These are phyloP conservation scores for Cercospora nicotianae DNA, from an alignment of 2,329 filamentous ascomycete genomes.

Conservation along the genomic window DNA sequence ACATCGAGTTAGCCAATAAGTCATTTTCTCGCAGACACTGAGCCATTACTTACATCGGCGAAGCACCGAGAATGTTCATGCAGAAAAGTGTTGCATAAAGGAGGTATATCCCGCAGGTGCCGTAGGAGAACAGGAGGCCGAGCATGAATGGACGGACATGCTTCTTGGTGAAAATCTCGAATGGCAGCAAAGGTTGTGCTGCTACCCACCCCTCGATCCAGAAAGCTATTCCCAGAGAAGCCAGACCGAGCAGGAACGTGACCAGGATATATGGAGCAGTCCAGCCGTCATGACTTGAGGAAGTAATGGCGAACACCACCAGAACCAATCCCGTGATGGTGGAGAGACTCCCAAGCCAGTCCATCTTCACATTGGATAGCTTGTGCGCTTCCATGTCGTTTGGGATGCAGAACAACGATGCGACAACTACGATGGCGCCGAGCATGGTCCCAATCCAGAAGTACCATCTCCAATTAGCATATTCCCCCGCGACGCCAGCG, in stretches of 20 bases:
- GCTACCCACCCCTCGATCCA: conserved; percentile 74
- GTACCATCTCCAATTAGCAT: conserved; percentile 64
- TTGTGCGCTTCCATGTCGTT: conserved; percentile 46
- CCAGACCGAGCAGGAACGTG: conserved; percentile 62
- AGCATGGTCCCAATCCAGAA: conserved; percentile 65
- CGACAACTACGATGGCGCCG: conserved; percentile 47
- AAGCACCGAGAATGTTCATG: conserved; percentile 59
- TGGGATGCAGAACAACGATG: conserved; percentile 53
- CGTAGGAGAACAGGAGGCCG: conserved; percentile 66
- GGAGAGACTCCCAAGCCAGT: conserved; percentile 64
- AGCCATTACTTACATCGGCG: conserved; percentile 47
- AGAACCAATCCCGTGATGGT: conserved; percentile 67
- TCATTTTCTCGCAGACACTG: neutral
- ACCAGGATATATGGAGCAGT: conserved; percentile 69
- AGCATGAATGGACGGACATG: conserved; percentile 65
- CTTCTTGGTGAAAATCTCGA: conserved; percentile 67
- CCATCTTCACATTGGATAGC: conserved; percentile 58
- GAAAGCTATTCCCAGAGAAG: conserved; percentile 60
- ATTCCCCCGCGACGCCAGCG: conserved; percentile 59
- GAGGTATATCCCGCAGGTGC: conserved; percentile 66
- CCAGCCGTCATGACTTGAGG: conserved; percentile 70
- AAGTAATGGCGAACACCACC: conserved; percentile 73
- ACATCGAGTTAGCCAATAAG: neutral
- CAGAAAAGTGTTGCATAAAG: conserved; percentile 71
- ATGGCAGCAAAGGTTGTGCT: conserved; percentile 66